Evolutionary conservation across 164 flowering plant species (phyloP), one percentile per base, ranked within the genome.

Genomic region (Buxus sempervirens): DNA sequence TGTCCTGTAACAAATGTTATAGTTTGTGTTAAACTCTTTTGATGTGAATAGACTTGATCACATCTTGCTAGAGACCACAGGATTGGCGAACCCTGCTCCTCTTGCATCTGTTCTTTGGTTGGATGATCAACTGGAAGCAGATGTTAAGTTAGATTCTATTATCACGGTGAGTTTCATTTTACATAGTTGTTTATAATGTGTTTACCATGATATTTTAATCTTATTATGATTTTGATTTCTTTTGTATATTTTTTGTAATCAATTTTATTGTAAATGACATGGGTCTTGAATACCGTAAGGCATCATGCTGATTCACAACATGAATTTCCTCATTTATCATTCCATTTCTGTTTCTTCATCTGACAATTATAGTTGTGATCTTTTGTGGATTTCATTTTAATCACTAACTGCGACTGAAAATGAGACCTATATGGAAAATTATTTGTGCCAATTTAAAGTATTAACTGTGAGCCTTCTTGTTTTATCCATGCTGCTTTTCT

Each of bases 21-120:
- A 45, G 26, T 68, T 65, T 21, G 28, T 78, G 65, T 56, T 48
- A 64, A 28, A 61, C 26, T 64, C 58, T 42, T 68, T 75, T 62
- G 21, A 54, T 64, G 59, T 73, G 58, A 63, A 36, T 78, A 92
- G 98, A 67, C 86, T 95, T 73, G 97, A 95, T 80, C 97, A 92
- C 75, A 92, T 95, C 74, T 82, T 92, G 72, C 65, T 95, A 48
- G 98, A 95, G 86, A 92, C 98, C 25, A 95, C 97, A 9, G 97
- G 97, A 60, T 78, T 92, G 74, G 97, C 97, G 15, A 88, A 95
- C 77, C 98, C 98, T 64, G 97, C 97, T 63, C 96, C 98, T 62
- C 88, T 95, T 67, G 98, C 97, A 22, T 92, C 98, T 66, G 77
- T 95, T 78, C 96, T 95, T 72, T 95, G 98, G 98, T 77, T 95